Conservation (phyloP, 2,329 filamentous ascomycete genomes). For the Lasiodiplodia sp. region DNA sequence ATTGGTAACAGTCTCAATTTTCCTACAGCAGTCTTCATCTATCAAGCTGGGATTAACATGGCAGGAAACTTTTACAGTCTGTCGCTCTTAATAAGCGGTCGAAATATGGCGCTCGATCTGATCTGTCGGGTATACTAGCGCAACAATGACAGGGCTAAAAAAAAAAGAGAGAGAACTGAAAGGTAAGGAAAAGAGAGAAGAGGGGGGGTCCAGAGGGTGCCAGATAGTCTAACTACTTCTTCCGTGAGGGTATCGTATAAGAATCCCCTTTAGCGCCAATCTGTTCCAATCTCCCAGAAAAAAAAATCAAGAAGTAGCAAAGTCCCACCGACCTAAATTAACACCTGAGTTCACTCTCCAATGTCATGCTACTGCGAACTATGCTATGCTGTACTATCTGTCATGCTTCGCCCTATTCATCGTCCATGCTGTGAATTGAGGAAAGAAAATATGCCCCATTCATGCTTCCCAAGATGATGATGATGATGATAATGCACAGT, state of each 20-base stretch:
- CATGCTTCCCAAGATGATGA: neutral
- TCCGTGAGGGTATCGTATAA: neutral
- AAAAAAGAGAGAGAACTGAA: neutral
- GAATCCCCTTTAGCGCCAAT: neutral
- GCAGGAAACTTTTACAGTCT: neutral
- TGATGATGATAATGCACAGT: neutral
- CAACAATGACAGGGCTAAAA: neutral
- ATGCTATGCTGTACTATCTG: conserved; percentile 6
- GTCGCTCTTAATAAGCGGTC: neutral
- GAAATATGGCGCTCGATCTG: neutral
- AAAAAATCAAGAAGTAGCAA: neutral
- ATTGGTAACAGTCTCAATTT: neutral
- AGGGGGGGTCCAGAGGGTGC: neutral
- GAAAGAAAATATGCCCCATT: neutral
- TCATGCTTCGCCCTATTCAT: neutral
- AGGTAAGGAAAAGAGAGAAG: neutral
- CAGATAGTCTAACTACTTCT: neutral
- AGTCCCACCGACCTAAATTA: neutral
- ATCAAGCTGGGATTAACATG: neutral
- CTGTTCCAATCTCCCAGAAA: neutral
- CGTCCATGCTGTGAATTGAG: neutral
- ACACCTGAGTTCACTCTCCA: neutral
- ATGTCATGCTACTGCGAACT: neutral
- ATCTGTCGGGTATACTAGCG: conserved; percentile 19
- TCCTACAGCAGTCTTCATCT: conserved; percentile 2